These are phyloP conservation scores for Russula virescens DNA, from an alignment of 768 basidiomycete species.

Conservation along the genomic window DNA sequence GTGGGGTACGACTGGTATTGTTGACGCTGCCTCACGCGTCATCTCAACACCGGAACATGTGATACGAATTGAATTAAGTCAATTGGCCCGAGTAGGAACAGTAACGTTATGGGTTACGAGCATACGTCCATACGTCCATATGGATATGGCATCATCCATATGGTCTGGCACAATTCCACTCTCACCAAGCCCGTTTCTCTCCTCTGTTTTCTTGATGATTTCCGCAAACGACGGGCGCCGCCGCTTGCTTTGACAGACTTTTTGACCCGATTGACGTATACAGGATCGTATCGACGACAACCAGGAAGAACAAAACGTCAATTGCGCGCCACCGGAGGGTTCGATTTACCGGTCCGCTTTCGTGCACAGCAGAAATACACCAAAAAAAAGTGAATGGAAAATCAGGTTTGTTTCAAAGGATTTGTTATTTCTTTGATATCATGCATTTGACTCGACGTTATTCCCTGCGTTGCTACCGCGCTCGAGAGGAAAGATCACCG, in stretches of 20 bases:
- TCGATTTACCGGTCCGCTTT: background rate
- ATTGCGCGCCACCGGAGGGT: background rate
- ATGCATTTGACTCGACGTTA: background rate
- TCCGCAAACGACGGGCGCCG: background rate
- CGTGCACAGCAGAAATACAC: background rate
- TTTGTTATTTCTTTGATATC: background rate
- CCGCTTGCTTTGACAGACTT: background rate
- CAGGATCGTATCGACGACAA: background rate
- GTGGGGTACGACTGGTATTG: too few species aligned
- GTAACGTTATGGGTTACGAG: too few species aligned
- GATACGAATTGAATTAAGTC: background rate
- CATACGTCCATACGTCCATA: too few species aligned
- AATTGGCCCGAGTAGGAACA: background rate
- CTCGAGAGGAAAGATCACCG: background rate
- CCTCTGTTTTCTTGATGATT: background rate
- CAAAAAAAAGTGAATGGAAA: background rate
- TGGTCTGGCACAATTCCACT: background rate
- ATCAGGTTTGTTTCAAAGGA: background rate
- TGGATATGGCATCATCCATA: too few species aligned
- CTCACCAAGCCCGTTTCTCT: background rate
- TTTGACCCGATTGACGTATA: background rate
- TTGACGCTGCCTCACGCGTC: too few species aligned
- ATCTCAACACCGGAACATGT: background rate
- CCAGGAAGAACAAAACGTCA: background rate
- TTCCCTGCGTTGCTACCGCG: background rate